Conservation (phyloP, 202 grass and related monocot genomes). For the Dendrocalamus latiflorus region DNA sequence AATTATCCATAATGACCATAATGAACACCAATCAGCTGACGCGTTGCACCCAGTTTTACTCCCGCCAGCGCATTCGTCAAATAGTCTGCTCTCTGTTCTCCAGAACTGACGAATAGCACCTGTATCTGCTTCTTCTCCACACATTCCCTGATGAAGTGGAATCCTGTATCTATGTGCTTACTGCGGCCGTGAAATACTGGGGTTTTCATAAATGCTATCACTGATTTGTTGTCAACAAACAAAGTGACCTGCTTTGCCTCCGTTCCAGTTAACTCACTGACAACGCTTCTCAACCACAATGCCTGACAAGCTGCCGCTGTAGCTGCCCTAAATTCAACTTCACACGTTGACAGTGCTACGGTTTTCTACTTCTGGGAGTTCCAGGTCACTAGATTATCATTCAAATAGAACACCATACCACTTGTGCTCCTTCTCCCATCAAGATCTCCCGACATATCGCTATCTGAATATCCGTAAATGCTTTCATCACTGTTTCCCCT, state of each 20-base stretch:
- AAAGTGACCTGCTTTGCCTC: not conserved
- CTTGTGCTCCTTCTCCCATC: not conserved
- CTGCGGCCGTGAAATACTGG: not conserved
- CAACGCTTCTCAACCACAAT: not conserved
- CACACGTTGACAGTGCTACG: too few relatives aligned
- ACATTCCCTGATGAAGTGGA: not conserved
- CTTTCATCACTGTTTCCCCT: too few relatives aligned
- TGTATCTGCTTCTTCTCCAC: not conserved
- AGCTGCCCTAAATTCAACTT: not conserved
- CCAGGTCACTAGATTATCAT: not conserved
- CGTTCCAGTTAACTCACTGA: rapidly evolving
- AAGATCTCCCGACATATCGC: rapidly evolving
- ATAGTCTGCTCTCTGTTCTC: rapidly evolving
- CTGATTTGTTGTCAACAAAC: not conserved
- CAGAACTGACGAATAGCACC: not conserved
- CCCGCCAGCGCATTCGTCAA: not conserved
- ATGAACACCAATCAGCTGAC: rapidly evolving
- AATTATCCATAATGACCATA: too few relatives aligned
- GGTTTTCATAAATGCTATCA: not conserved
- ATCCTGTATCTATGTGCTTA: not conserved
- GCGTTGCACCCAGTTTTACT: not conserved
- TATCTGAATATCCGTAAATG: not conserved
- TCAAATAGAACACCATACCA: not conserved
- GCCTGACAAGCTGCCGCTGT: too few relatives aligned
- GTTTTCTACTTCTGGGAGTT: not conserved